phyloP scores from a whole-genome alignment of 768 basidiomycete species.

The Lyophyllum decastes region DNA sequence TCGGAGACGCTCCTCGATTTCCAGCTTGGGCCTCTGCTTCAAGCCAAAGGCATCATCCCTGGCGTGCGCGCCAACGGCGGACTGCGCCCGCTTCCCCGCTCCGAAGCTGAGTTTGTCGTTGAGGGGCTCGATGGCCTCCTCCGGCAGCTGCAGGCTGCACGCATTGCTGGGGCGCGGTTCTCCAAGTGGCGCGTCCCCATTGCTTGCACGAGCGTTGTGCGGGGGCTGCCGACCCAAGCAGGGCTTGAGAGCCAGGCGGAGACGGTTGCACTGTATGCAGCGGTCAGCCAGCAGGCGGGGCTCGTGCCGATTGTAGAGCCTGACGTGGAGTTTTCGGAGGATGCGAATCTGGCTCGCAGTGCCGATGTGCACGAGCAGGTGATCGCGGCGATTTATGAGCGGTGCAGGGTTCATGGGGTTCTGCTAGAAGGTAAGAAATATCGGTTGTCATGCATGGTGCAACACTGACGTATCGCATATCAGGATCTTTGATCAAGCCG shows the following conservation, averaged over 20 bases:
- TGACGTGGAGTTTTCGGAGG: slow-evolving; percentile 51
- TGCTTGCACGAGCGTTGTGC: slow-evolving; percentile 38
- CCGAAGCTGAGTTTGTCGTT: slow-evolving; percentile 46
- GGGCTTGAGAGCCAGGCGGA: slow-evolving; percentile 48
- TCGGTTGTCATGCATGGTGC: background rate
- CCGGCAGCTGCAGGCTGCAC: slow-evolving; percentile 40
- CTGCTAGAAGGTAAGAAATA: slow-evolving; percentile 43
- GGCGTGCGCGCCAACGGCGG: slow-evolving; percentile 54
- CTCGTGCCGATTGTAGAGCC: slow-evolving; percentile 56
- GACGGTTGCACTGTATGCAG: slow-evolving; percentile 48
- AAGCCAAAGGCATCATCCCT: slow-evolving; percentile 45
- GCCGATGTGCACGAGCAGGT: slow-evolving; percentile 47
- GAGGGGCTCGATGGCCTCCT: slow-evolving; percentile 52
- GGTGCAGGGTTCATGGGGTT: slow-evolving; percentile 46
- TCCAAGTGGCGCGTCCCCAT: slow-evolving; percentile 54
- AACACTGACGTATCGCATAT: background rate
- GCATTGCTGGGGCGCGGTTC: slow-evolving; percentile 47
- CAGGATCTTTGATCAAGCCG: slow-evolving; percentile 53
- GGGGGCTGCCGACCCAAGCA: slow-evolving; percentile 39
- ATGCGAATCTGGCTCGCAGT: slow-evolving; percentile 46
- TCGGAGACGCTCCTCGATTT: slow-evolving; percentile 50
- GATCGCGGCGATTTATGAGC: slow-evolving; percentile 45
- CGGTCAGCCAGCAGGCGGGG: slow-evolving; percentile 51
- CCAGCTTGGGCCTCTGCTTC: slow-evolving; percentile 45
- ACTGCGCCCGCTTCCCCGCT: slow-evolving; percentile 44